phyloP scores from a whole-genome alignment of 202 grass and related monocot species.

The Panicum hallii region DNA sequence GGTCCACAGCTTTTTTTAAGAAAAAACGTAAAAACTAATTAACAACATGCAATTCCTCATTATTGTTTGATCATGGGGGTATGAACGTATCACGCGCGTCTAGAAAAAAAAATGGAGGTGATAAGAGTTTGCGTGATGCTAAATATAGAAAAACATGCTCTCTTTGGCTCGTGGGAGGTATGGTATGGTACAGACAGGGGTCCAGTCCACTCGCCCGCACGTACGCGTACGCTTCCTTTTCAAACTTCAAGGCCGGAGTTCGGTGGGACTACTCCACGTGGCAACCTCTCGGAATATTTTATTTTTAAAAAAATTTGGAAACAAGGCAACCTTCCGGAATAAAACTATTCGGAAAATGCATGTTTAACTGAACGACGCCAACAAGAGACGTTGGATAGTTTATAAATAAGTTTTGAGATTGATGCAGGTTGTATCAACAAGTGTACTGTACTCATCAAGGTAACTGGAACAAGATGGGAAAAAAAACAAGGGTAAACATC shows the following conservation, averaged over 20 bases:
- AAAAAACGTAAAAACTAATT: too few species aligned
- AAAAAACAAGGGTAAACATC: too few species aligned
- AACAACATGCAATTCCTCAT: not conserved
- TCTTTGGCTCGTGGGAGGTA: not conserved
- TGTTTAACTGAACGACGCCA: too few species aligned
- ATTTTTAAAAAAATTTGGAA: too few species aligned
- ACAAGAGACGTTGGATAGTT: too few species aligned
- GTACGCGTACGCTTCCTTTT: not conserved
- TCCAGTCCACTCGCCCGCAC: constrained; percentile 19
- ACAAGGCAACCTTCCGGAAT: not conserved
- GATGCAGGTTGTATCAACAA: too few species aligned
- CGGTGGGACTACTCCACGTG: not conserved
- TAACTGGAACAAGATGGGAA: too few species aligned
- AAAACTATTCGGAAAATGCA: not conserved
- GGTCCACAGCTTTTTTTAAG: not conserved
- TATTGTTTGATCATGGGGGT: not conserved
- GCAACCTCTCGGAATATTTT: too few species aligned
- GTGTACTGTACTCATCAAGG: too few species aligned
- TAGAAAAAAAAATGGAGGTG: not conserved
- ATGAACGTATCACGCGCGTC: not conserved
- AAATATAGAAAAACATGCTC: not conserved
- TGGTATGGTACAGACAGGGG: not conserved
- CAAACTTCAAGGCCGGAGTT: not conserved
- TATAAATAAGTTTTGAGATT: too few species aligned
- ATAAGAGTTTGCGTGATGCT: not conserved